phyloP scores from a whole-genome alignment of 2,329 filamentous ascomycete species.

The Cladophialophora exuberans region DNA sequence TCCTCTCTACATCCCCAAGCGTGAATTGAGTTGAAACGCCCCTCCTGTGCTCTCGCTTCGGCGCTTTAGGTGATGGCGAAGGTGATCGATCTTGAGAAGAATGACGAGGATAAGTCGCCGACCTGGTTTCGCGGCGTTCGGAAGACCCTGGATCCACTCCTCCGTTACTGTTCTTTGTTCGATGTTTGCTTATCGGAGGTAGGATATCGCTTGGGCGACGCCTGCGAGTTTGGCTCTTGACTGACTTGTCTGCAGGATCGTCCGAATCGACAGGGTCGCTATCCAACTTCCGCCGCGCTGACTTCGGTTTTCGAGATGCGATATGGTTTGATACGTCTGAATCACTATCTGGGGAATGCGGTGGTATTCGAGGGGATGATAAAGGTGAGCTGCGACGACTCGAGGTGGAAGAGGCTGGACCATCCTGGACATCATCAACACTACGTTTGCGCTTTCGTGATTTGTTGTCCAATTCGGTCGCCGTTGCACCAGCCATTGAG shows the following conservation, averaged over 20 bases:
- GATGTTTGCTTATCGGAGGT: constrained; percentile 27
- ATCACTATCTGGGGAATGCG: constrained; percentile 30
- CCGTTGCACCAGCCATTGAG: constrained; percentile 16
- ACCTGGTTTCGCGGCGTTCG: constrained; percentile 37
- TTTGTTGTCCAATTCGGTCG: constrained; percentile 27
- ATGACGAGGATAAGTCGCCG: constrained; percentile 36
- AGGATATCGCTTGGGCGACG: constrained; percentile 31
- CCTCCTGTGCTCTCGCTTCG: constrained; percentile 31
- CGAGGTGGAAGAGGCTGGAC: constrained; percentile 22
- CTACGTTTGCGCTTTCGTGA: constrained; percentile 34
- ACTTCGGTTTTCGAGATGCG: constrained; percentile 10
- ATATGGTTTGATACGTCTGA: constrained; percentile 30
- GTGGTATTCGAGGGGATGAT: constrained; percentile 29
- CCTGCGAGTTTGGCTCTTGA: constrained; percentile 26
- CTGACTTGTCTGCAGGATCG: constrained; percentile 17
- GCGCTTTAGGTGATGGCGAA: constrained; percentile 36
- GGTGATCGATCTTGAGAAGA: constrained; percentile 34
- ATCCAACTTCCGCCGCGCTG: constrained; percentile 1
- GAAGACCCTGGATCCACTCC: constrained; percentile 23
- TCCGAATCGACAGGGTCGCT: constrained; percentile 17
- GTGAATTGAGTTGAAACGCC: constrained; percentile 35
- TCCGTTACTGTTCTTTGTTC: constrained; percentile 25
- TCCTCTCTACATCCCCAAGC: constrained; percentile 31
- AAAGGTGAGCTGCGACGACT: constrained; percentile 34
- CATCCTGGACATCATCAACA: constrained; percentile 20